These are phyloP conservation scores for Metarhizium sp. DNA, from an alignment of 2,329 filamentous ascomycete genomes.

Conservation along the genomic window DNA sequence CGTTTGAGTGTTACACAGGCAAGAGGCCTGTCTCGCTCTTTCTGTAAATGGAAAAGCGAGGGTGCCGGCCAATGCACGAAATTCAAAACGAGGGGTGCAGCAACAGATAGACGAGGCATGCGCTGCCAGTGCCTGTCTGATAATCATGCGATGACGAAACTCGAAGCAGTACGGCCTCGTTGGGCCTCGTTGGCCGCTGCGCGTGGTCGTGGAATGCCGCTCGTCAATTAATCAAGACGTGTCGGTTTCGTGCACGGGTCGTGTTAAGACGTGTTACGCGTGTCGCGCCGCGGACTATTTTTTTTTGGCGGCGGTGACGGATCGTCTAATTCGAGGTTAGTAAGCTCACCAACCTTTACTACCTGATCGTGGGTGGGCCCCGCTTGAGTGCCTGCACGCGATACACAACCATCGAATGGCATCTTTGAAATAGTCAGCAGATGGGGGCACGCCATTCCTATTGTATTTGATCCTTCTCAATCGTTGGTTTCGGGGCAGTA, in stretches of 20 bases:
- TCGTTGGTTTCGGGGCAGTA: too few relatives aligned
- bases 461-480: too few relatives aligned
- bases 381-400: too few relatives aligned
- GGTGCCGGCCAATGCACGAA: neutral
- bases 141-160: constrained; percentile 1
- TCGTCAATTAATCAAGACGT: constrained; percentile 29
- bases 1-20: neutral
- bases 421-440: too few relatives aligned
- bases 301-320: neutral
- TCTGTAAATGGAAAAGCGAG: neutral
- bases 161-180: neutral
- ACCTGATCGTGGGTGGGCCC: too few relatives aligned
- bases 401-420: too few relatives aligned
- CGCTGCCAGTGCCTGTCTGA: constrained; percentile 1
- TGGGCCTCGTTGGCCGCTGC: constrained; percentile 1
- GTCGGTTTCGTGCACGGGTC: constrained; percentile 33
- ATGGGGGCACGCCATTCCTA: too few relatives aligned
- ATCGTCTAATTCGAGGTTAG: too few relatives aligned
- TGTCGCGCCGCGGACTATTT: constrained; percentile 1
- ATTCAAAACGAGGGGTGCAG: neutral
- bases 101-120: constrained; percentile 7
- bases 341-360: too few relatives aligned
- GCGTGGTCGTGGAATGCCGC: constrained; percentile 14
- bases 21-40: neutral
- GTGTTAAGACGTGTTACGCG: constrained; percentile 22